Base-by-base conservation (phyloP, 2,329 filamentous ascomycete genomes). In the Penicillium verrucosum region DNA sequence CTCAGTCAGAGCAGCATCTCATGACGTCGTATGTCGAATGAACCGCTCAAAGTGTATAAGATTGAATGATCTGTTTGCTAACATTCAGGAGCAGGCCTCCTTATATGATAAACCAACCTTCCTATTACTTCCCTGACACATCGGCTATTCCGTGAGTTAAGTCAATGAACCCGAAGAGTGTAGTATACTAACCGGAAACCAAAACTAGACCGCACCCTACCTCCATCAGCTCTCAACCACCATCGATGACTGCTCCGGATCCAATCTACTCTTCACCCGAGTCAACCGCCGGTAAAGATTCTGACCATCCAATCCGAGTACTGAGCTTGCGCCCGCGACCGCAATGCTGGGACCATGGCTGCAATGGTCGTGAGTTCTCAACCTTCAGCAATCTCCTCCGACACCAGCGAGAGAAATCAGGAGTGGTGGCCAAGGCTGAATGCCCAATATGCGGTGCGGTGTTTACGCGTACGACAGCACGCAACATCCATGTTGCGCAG, bases 331-430 rank as follows among this genome's bases (percentile, higher is more conserved):
- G 89, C 62, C 91, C 91, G n/a, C 96, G 96, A 77, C 92, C 92
- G 44, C 91, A 96, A 72, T 97, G 93, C 75, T 97, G 90, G 90
- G 93, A 97, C 59, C 93, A 97, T 70, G 93, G 92, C 11, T 97
- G 93, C 80, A 96, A 97, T 68, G 93, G 93, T 21, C 87, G 92
- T 30, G 90, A 96, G 69, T 97, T 97, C 70, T 96, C 91, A 18
- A 97, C 93, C 4, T 97, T 97, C 72, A 96, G 92, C 82, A 97
- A 97, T 71, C 83, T 97, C 4, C 80, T 97, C 37, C 84, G 93
- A 60, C 93, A 97, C 73, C 92, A 97, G 75, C 85, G 93, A 42
- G 93, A 97, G 75, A 97, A 96, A 74, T 95, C 90, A 0, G 93
- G 93, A 27, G 92, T 92, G 51, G 90, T 92, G 11, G 82, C 89